phyloP scores from a whole-genome alignment of 208 protist genomes.

The Leishmania major region DNA sequence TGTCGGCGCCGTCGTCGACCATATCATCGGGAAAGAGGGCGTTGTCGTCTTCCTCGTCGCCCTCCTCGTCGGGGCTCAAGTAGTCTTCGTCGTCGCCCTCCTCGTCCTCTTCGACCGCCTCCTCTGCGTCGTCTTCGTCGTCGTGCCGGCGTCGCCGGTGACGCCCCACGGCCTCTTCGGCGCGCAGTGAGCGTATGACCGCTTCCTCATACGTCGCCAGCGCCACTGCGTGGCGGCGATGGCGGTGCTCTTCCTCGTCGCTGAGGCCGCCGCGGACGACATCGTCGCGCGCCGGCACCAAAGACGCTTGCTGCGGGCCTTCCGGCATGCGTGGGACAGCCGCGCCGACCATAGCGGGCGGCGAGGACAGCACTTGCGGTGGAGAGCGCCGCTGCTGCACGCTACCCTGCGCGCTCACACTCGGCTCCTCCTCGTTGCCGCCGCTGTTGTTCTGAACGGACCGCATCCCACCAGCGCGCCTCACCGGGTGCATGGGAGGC shows the following conservation, averaged over 20 bases:
- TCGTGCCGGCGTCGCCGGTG: neutral
- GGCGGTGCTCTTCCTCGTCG: neutral
- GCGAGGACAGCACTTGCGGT: neutral
- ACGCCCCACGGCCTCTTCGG: constrained; percentile 6
- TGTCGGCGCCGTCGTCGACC: constrained; percentile 1
- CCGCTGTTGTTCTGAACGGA: neutral
- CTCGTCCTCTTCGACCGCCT: constrained; percentile 3
- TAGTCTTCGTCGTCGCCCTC: constrained; percentile 1
- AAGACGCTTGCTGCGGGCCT: neutral
- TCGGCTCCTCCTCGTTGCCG: constrained; percentile 3
- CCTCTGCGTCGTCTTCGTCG: neutral
- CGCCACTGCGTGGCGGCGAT: neutral
- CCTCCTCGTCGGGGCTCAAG: constrained; percentile 11
- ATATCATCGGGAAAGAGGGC: constrained; percentile 1
- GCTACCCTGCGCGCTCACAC: neutral
- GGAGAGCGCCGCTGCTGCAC: neutral
- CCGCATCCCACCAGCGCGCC: neutral
- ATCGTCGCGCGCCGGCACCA: neutral
- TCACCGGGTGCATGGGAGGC: constrained; percentile 6
- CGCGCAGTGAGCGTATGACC: constrained; percentile 12
- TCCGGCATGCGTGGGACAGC: neutral
- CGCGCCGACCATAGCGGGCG: neutral
- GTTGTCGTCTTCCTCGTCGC: constrained; percentile 20
- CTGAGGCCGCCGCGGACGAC: neutral
- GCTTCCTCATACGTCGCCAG: constrained; percentile 3